Percentiles rank a stretch among this genome's conserved stretches.
phyloP scores from a whole-genome alignment of 768 basidiomycete species.

The Leccinellum albellum region DNA sequence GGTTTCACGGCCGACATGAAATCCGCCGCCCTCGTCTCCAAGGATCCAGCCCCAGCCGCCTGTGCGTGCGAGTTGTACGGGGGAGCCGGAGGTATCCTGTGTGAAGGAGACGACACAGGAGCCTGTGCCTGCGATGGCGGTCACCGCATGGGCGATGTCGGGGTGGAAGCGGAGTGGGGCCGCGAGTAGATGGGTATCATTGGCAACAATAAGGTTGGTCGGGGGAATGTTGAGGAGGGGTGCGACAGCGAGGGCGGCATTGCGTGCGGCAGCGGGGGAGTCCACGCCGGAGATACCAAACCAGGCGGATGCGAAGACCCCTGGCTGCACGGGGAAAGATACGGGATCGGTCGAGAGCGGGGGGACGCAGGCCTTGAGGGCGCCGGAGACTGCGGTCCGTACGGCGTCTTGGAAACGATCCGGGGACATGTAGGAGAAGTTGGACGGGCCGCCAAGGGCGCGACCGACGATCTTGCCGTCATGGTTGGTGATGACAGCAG shows the following conservation, averaged over 20 bases:
- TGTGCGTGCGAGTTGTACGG: conserved; percentile 62
- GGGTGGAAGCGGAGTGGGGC: conserved; percentile 64
- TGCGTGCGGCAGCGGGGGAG: conserved; percentile 57
- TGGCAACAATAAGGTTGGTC: conserved; percentile 58
- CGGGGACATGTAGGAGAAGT: conserved; percentile 74
- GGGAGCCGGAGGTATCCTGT: conserved; percentile 34
- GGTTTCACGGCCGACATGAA: conserved; percentile 72
- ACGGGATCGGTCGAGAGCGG: conserved; percentile 36
- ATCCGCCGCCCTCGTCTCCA: conserved; percentile 83
- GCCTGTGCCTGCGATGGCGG: conserved; percentile 80
- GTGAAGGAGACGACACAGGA: conserved; percentile 69
- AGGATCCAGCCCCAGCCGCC: conserved; percentile 86
- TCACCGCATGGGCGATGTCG: conserved; percentile 60
- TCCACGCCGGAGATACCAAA: conserved; percentile 83
- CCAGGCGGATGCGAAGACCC: conserved; percentile 67
- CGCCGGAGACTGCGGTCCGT: conserved; percentile 46
- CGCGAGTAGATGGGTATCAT: conserved; percentile 83
- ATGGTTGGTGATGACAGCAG: conserved; percentile 60
- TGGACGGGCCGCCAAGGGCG: conserved; percentile 74
- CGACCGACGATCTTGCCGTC: conserved; percentile 62
- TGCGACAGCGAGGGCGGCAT: conserved; percentile 53
- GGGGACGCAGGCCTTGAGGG: conserved; percentile 46
- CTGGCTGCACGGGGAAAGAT: conserved; percentile 36
- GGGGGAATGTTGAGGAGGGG: conserved; percentile 54
- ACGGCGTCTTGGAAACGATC: conserved; percentile 58